Evolutionary conservation across 768 basidiomycete species (phyloP).

Genomic region (Trametes maxima): DNA sequence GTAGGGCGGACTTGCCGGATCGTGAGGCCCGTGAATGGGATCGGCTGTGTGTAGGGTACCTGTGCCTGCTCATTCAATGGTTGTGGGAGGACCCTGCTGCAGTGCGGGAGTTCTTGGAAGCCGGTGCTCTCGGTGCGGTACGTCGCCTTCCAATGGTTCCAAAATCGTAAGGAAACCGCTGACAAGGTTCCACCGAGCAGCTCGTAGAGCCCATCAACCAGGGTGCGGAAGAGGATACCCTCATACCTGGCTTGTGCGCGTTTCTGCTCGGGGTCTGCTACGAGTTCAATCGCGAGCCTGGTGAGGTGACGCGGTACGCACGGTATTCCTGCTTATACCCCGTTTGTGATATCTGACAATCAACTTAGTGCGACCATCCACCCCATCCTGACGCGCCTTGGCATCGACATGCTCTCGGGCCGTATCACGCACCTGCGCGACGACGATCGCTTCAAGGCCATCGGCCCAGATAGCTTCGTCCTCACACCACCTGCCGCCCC

Average conservation of each 20-base stretch:
- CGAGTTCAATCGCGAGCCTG: slow-evolving; percentile 94
- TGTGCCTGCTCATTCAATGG: slow-evolving; percentile 87
- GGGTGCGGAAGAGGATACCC: slow-evolving; percentile 77
- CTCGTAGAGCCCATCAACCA: slow-evolving; percentile 96
- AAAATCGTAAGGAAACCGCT: neutral
- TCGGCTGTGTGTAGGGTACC: slow-evolving; percentile 81
- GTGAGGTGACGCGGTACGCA: slow-evolving; percentile 87
- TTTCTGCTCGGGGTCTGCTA: slow-evolving; percentile 94
- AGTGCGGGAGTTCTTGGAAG: slow-evolving; percentile 86
- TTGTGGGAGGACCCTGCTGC: slow-evolving; percentile 93
- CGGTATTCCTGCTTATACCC: neutral
- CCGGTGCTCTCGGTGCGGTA: slow-evolving; percentile 89
- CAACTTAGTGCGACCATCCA: slow-evolving; percentile 72
- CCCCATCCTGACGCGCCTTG: slow-evolving; percentile 87
- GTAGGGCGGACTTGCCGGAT: slow-evolving; percentile 64
- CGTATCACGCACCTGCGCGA: slow-evolving; percentile 87
- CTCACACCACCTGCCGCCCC: slow-evolving; percentile 47
- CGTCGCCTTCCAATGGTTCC: slow-evolving; percentile 35
- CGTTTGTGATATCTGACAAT: neutral
- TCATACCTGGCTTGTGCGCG: slow-evolving; percentile 88
- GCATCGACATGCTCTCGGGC: slow-evolving; percentile 85
- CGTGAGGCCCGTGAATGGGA: slow-evolving; percentile 89
- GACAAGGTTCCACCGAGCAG: slow-evolving; percentile 42
- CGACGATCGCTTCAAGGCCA: slow-evolving; percentile 88
- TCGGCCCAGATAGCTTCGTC: slow-evolving; percentile 85